Base-by-base conservation (phyloP, 2,329 filamentous ascomycete species). In the Hymenotorrendiella dingleyae region DNA sequence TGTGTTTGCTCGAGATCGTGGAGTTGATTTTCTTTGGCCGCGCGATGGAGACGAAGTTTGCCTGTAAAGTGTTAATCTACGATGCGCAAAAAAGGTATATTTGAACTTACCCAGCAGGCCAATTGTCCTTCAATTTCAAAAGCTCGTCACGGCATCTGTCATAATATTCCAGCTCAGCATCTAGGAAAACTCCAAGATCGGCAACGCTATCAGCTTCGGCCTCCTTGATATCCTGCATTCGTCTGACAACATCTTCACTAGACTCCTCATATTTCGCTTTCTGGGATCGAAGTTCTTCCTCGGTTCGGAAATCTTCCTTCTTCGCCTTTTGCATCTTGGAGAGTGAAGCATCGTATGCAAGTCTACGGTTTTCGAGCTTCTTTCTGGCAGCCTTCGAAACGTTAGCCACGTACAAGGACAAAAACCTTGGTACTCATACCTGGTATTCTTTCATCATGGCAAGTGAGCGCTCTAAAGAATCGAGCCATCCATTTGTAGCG, bases 391-490 rank as follows among this genome's bases (percentile, higher is more conserved):
- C 73, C 84, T 84, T 47, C 46, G 46, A 22, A 42, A 22, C 36
- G 57, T 42, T 26, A 19, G 16, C 56, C 47, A 58, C 46, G 29
- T 20, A 40, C 4, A 3, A 7, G 19, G 10, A 4, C 12, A 33
- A 1, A 26, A 34, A 20, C n/a, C n/a, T n/a, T 12, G 22, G 11
- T 11, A 12, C 27, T 62, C 75, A 42, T 73, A 91, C 86, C 75
- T 96, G 89, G 58, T 95, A 97, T 61, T 97, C 93, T 64, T 94
- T 96, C 87, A 97, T 91, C 74, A 95, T 93, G 26, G 87, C 82
- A 40, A 95, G 67, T 20, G 85, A 94, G 53, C 89, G 75, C 64
- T 97, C 91, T 17, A 95, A 71, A n/a, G 86, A 89, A 63, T 96
- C 89, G 45, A 94, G 73, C 91, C 91, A 96, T 62, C 78, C 84